These are phyloP conservation scores for Wickerhamia fluorescens DNA, from an alignment of 805 yeast species.

Conservation along the genomic window DNA sequence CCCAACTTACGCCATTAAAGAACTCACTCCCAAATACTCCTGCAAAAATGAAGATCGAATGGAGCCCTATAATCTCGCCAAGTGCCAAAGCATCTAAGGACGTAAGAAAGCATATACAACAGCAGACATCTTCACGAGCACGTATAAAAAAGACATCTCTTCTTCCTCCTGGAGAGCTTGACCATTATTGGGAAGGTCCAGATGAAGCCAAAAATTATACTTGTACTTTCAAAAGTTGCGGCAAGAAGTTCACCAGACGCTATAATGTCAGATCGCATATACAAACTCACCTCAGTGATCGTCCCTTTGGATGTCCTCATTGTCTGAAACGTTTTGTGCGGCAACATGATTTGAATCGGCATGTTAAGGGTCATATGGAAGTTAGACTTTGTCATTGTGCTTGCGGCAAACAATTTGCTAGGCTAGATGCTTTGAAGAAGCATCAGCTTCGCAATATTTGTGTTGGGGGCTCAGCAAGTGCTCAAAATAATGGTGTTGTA, in stretches of 20 bases:
- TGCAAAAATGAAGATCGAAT: conserved; percentile 27
- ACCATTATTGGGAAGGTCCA: conserved; percentile 76
- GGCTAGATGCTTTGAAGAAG: conserved; percentile 81
- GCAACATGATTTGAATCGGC: conserved; percentile 90
- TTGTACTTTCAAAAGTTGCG: conserved; percentile 73
- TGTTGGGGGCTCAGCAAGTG: conserved; percentile 51
- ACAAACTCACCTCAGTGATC: conserved; percentile 90
- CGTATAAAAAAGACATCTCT: conserved; percentile 55
- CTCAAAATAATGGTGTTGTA: conserved; percentile 12
- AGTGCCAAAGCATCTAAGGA: conserved; percentile 14
- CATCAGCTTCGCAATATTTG: conserved; percentile 80
- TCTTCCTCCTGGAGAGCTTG: conserved; percentile 85
- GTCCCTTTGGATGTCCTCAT: conserved; percentile 77
- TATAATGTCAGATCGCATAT: conserved; percentile 93
- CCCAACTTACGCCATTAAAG: conserved; percentile 35
- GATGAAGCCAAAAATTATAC: conserved; percentile 61
- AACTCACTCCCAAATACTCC: conserved; percentile 29
- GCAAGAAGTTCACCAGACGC: conserved; percentile 76
- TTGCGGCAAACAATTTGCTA: conserved; percentile 90
- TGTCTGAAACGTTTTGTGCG: conserved; percentile 89
- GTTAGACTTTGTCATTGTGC: conserved; percentile 64
- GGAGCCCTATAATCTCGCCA: conserved; percentile 41
- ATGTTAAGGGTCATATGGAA: conserved; percentile 77
- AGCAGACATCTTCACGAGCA: conserved; percentile 36
- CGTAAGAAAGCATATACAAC: conserved; percentile 24